phyloP scores from a whole-genome alignment of 306 rosid genomes.

The Aeschynomene evenia region DNA sequence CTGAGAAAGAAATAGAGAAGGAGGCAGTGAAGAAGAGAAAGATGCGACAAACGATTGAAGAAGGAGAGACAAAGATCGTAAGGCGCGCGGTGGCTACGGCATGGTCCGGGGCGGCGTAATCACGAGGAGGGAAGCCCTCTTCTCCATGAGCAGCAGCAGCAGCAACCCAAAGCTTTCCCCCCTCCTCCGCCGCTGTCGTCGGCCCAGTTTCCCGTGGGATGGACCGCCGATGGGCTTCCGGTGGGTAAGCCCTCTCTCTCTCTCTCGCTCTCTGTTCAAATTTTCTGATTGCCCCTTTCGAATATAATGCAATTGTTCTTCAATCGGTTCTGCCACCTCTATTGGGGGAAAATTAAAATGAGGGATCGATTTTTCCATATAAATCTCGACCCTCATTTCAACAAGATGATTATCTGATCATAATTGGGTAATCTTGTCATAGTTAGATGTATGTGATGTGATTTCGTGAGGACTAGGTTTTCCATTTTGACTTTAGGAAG shows the following conservation, averaged over 20 bases:
- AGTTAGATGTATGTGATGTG: too few species aligned
- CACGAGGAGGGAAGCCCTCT: conserved; percentile 80
- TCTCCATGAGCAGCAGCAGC: conserved; percentile 43
- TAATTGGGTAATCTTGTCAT: too few species aligned
- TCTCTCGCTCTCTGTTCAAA: too few species aligned
- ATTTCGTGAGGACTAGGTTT: not conserved
- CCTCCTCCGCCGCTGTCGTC: not conserved
- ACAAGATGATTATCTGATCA: not conserved
- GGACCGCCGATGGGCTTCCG: conserved; percentile 89
- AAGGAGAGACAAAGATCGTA: too few species aligned
- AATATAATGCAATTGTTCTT: not conserved
- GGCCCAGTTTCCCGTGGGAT: conserved; percentile 34
- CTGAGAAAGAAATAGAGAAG: too few species aligned
- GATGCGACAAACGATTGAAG: too few species aligned
- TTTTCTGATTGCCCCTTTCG: not conserved
- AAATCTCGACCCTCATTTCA: not conserved
- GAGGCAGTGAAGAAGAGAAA: too few species aligned
- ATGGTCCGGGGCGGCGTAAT: too few species aligned
- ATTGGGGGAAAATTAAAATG: not conserved
- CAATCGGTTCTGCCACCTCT: not conserved
- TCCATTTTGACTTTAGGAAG: not conserved
- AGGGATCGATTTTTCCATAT: not conserved
- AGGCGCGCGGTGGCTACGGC: too few species aligned
- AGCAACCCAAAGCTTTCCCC: not conserved
- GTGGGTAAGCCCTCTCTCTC: conserved; percentile 43